Conservation (phyloP, 257 asterid species). For the Gentiana straminea region DNA sequence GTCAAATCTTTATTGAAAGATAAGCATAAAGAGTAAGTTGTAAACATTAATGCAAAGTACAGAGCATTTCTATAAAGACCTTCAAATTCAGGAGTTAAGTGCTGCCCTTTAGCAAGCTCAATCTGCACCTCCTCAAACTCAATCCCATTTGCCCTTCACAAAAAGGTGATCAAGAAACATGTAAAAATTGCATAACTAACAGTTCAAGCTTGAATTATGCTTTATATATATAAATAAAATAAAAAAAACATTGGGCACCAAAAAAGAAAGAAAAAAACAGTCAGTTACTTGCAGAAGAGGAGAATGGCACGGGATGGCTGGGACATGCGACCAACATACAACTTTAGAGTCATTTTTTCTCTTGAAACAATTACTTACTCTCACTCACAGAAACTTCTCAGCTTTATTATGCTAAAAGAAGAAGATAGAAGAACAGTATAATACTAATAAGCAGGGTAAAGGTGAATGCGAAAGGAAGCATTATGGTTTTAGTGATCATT, state of each 20-base stretch:
- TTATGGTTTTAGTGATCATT: too few species aligned
- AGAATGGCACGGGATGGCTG: slow-evolving; percentile 89
- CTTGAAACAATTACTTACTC: neutral
- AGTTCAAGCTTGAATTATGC: too few species aligned
- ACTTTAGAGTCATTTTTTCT: slow-evolving; percentile 48
- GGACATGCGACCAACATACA: slow-evolving; percentile 77
- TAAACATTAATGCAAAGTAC: neutral
- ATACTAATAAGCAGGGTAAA: too few species aligned
- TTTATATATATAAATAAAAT: neutral
- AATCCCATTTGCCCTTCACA: slow-evolving; percentile 56
- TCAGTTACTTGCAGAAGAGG: slow-evolving; percentile 79
- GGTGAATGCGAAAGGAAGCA: too few species aligned
- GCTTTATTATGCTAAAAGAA: too few species aligned
- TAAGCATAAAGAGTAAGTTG: neutral
- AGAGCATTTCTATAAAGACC: slow-evolving; percentile 15
- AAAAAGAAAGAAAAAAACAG: slow-evolving; percentile 1
- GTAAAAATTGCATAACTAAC: neutral
- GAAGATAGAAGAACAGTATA: too few species aligned
- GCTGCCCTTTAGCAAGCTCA: slow-evolving; percentile 49
- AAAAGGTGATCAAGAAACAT: neutral
- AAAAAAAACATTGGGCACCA: neutral
- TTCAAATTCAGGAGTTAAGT: slow-evolving; percentile 52
- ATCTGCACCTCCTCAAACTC: slow-evolving; percentile 72
- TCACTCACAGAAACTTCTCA: neutral
- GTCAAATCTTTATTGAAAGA: neutral